Evolutionary conservation across 2,329 filamentous ascomycete genomes (phyloP), one percentile per base, ranked within the genome.

Genomic region (Colletotrichum simmondsii): DNA sequence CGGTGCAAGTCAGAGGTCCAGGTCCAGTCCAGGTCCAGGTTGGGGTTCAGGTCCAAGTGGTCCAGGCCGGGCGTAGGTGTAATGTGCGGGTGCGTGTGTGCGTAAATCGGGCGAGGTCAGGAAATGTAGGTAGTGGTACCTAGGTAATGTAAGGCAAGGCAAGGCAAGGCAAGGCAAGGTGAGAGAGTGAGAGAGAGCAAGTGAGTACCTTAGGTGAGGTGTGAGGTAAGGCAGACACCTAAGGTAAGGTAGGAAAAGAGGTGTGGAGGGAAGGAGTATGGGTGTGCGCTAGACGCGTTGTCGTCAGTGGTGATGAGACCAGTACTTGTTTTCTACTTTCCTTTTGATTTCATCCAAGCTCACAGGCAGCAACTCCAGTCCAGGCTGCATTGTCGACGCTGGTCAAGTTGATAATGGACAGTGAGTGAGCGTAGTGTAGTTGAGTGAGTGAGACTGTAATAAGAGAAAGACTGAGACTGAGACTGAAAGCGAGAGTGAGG

Each of bases 271-370:
- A 32, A 24, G 24, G 7, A 19, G 30, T 53, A n/a, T 26, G 30
- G 53, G 62, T 63, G 24, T 65, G 52, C 56, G 8, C 30, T 32
- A 32, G 37, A 32, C 22, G 46, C 30, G 59, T 52, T 52, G 69
- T 68, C 65, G 65, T 72, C 65, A 68, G 49, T 63, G 52, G 69
- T 72, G 69, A 57, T 62, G 69, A 68, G 61, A 63, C 59, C 65
- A 63, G 58, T 62, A 42, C 22, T 12, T 49, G 35, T 62, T 35
- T 12, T 12, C 0, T 35, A 10, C 37, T 57, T 52, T 58, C 59
- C 46, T 61, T 52, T 3, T 49, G 19, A 46, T 58, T 54, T 58
- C 16, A 26, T 53, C 26, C 49, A 46, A 60, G n/a, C 57, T 67
- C 46, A n/a, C 60, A 49, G 16, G 37, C 32, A 63, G 24, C 46